Evolutionary conservation across 495 filamentous ascomycete genomes (phyloP).

Genomic region (Bryoglossum gracile): DNA sequence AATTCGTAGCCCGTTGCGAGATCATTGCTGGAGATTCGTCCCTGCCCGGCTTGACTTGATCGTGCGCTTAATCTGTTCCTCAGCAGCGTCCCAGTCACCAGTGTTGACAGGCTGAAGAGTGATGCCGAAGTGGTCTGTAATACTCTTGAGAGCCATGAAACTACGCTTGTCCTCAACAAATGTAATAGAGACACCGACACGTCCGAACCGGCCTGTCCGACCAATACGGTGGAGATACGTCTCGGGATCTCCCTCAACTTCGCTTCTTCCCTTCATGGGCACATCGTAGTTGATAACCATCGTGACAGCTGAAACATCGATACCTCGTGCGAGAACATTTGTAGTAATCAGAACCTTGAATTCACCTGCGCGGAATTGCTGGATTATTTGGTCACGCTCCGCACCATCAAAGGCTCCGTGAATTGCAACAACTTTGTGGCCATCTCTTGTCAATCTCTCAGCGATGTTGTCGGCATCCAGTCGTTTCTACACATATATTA

Average conservation of each 20-base stretch:
- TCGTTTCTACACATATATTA: slow-evolving; percentile 50
- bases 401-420: slow-evolving; percentile 78
- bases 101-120: slow-evolving; percentile 43
- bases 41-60: slow-evolving; percentile 75
- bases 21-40: slow-evolving; percentile 38
- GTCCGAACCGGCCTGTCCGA: slow-evolving; percentile 92
- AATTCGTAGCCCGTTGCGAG: neutral
- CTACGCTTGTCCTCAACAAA: slow-evolving; percentile 78
- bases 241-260: slow-evolving; percentile 63
- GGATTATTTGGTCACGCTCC: slow-evolving; percentile 78
- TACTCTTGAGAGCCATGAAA: slow-evolving; percentile 66
- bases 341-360: slow-evolving; percentile 99
- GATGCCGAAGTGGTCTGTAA: slow-evolving; percentile 60
- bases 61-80: slow-evolving; percentile 68
- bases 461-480: slow-evolving; percentile 76
- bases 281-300: slow-evolving; percentile 96
- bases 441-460: slow-evolving; percentile 74
- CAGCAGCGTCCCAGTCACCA: slow-evolving; percentile 82
- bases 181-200: slow-evolving; percentile 89
- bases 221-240: slow-evolving; percentile 98
- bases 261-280: slow-evolving; percentile 47
- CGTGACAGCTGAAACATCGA: slow-evolving; percentile 92
- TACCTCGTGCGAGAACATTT: slow-evolving; percentile 93
- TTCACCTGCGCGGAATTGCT: slow-evolving; percentile 74
- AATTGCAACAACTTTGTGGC: slow-evolving; percentile 83